phyloP scores from a whole-genome alignment of 139 green algal species.

The Coelastrella sp. region DNA sequence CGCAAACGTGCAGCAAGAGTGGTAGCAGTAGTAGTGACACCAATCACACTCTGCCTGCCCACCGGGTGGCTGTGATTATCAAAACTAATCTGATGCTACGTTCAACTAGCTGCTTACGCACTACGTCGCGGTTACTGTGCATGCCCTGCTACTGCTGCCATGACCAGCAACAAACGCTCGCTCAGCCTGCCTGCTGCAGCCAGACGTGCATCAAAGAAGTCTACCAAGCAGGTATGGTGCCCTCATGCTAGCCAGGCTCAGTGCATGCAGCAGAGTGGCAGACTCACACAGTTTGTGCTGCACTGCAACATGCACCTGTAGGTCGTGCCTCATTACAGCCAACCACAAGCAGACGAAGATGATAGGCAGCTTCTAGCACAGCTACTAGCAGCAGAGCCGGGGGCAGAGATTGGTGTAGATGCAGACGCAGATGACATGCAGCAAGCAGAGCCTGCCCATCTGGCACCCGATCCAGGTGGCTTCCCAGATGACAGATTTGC shows the following conservation, averaged over 20 bases:
- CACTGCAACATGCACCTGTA: not conserved
- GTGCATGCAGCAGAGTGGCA: not conserved
- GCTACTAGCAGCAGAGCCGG: slow-evolving; percentile 7
- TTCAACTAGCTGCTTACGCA: not conserved
- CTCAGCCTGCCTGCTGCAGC: slow-evolving; percentile 38
- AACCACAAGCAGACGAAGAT: slow-evolving; percentile 11
- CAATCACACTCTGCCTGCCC: too few species aligned
- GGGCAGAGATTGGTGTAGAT: slow-evolving; percentile 7
- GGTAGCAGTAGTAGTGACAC: too few species aligned
- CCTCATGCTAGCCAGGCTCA: not conserved
- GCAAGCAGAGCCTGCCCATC: not conserved
- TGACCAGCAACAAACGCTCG: slow-evolving; percentile 14
- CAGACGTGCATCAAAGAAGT: slow-evolving; percentile 7
- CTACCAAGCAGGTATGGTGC: slow-evolving; percentile 4
- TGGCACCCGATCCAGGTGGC: too few species aligned
- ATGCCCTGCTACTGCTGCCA: not conserved
- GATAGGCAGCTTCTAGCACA: slow-evolving; percentile 2
- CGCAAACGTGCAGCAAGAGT: too few species aligned
- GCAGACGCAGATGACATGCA: not conserved
- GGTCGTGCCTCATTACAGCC: not conserved
- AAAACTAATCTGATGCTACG: too few species aligned
- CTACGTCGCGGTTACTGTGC: too few species aligned
- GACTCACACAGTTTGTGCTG: too few species aligned
- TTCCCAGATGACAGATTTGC: not conserved
- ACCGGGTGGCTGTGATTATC: too few species aligned